These are phyloP conservation scores for Exophiala alcalophila DNA, from an alignment of 2,329 filamentous ascomycete genomes.

Conservation along the genomic window DNA sequence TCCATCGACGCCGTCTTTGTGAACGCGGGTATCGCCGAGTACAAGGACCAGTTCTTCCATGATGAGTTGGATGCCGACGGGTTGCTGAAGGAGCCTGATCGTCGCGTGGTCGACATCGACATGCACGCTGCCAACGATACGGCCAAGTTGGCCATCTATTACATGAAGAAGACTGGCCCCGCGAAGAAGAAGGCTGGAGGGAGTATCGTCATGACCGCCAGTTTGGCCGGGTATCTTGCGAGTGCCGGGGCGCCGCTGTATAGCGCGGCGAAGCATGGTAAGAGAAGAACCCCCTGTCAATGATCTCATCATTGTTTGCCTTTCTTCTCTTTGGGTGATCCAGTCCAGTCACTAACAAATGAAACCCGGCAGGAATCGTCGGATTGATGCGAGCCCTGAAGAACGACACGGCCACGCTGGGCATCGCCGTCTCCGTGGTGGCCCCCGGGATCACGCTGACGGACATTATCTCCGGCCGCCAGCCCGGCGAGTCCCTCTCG, in stretches of 20 bases:
- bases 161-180: slow-evolving; percentile 38
- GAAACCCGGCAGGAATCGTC: slow-evolving; percentile 42
- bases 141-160: slow-evolving; percentile 49
- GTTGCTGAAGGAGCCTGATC: slow-evolving; percentile 46
- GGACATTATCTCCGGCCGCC: slow-evolving; percentile 40
- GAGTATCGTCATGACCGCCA: slow-evolving; percentile 48
- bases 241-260: slow-evolving; percentile 49
- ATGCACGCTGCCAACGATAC: slow-evolving; percentile 48
- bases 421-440: slow-evolving; percentile 47
- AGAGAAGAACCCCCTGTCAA: slow-evolving; percentile 14
- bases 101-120: slow-evolving; percentile 46
- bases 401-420: slow-evolving; percentile 46
- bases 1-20: slow-evolving; percentile 49
- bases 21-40: slow-evolving; percentile 50
- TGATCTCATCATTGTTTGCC: too few species aligned
- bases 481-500: slow-evolving; percentile 35
- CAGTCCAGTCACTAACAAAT: slow-evolving; percentile 2
- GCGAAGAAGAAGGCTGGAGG: slow-evolving; percentile 39
- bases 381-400: slow-evolving; percentile 52
- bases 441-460: slow-evolving; percentile 51
- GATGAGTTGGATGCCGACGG: slow-evolving; percentile 43
- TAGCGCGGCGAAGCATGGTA: slow-evolving; percentile 50
- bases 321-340: too few species aligned
- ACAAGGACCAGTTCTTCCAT: slow-evolving; percentile 50
- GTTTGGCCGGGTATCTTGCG: slow-evolving; percentile 50